Conservation (phyloP, 1,284 basidiomycete genomes). For the Trichosporon asahii region DNA sequence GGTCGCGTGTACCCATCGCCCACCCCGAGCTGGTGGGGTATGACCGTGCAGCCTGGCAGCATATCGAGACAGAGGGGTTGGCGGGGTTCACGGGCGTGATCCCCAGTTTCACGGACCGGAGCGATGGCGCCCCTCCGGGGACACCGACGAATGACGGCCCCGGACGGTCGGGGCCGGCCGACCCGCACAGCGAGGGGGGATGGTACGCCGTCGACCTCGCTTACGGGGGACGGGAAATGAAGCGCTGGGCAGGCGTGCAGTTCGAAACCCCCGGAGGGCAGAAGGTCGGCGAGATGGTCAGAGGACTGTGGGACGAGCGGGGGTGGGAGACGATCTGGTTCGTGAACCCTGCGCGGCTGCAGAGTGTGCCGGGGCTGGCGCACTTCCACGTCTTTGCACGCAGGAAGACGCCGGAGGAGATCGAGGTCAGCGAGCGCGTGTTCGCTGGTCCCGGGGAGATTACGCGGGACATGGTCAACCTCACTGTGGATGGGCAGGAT, state of each 20-base stretch:
- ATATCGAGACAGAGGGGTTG: constrained; percentile 41
- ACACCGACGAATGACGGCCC: neutral
- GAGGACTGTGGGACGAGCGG: constrained; percentile 43
- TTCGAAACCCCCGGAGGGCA: constrained; percentile 38
- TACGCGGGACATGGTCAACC: too few species aligned
- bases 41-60: constrained; percentile 38
- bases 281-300: constrained; percentile 47
- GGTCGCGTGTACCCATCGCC: constrained; percentile 49
- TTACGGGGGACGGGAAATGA: constrained; percentile 32
- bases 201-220: constrained; percentile 40
- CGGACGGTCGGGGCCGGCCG: constrained; percentile 5
- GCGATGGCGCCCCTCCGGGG: neutral
- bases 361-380: constrained; percentile 46
- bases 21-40: constrained; percentile 43
- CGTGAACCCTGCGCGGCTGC: constrained; percentile 42
- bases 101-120: constrained; percentile 14
- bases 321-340: constrained; percentile 52
- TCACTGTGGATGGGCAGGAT: neutral
- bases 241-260: constrained; percentile 37
- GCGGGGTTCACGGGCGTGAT: constrained; percentile 47
- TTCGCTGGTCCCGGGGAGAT: neutral
- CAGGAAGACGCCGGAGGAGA: constrained; percentile 47
- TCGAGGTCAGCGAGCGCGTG: constrained; percentile 30
- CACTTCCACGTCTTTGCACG: constrained; percentile 52
- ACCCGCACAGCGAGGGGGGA: constrained; percentile 20